A percentile compares a stretch with the other conserved stretches of the same genome.
Evolutionary conservation across 306 rosid genomes (phyloP).

Genomic region (Cucurbita maxima): DNA sequence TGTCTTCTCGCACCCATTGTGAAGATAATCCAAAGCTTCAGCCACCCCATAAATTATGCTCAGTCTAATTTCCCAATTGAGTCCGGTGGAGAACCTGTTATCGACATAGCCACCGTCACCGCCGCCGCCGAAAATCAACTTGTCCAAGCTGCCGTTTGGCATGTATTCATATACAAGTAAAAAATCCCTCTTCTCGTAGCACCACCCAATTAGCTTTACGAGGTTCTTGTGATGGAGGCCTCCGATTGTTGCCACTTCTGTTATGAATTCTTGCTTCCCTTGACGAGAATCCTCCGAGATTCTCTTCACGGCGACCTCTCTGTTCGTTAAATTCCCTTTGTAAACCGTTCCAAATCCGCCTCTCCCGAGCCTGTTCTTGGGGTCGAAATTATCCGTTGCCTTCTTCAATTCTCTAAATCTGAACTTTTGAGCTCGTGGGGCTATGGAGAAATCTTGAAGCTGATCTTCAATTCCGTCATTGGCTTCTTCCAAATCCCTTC

Average conservation of each 20-base stretch:
- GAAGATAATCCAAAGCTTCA: slow-evolving; percentile 1
- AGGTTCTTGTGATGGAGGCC: slow-evolving; percentile 5
- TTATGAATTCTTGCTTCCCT: slow-evolving; percentile 19
- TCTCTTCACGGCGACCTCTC: slow-evolving; percentile 53
- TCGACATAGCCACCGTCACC: not conserved
- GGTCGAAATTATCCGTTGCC: slow-evolving; percentile 44
- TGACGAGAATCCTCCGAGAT: slow-evolving; percentile 48
- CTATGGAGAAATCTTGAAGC: slow-evolving; percentile 32
- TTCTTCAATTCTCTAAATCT: slow-evolving; percentile 23
- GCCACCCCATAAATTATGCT: not conserved
- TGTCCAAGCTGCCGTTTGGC: slow-evolving; percentile 2
- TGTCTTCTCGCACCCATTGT: not conserved
- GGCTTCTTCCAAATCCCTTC: slow-evolving; percentile 19
- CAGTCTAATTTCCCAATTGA: not conserved
- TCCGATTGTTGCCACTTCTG: not conserved
- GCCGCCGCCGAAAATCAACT: not conserved
- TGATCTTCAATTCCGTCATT: slow-evolving; percentile 40
- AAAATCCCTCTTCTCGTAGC: not conserved
- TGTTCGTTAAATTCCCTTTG: slow-evolving; percentile 31
- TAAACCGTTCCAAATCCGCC: slow-evolving; percentile 80
- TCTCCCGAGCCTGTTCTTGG: slow-evolving; percentile 49
- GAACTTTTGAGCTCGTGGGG: slow-evolving; percentile 31
- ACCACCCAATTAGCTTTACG: slow-evolving; percentile 3
- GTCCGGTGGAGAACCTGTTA: too few relatives aligned
- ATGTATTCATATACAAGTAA: slow-evolving; percentile 3